Evolutionary conservation across 2,329 filamentous ascomycete species (phyloP).

Genomic region (Penicillium paneum): DNA sequence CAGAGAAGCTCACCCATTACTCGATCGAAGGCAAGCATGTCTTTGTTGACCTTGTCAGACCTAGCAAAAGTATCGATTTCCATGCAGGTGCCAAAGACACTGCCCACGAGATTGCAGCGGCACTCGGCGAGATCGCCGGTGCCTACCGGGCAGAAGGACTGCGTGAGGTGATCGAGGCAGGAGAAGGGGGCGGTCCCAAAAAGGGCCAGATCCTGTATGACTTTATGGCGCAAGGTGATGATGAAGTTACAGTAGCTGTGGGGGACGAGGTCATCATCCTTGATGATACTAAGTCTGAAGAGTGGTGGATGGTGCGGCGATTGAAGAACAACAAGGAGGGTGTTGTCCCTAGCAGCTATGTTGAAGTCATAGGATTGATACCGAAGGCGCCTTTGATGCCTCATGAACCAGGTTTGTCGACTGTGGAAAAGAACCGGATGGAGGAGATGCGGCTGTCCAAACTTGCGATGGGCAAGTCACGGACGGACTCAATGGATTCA

Average conservation of each 20-base stretch:
- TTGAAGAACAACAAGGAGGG: slow-evolving; percentile 91
- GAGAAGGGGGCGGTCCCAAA: slow-evolving; percentile 67
- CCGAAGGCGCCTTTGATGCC: slow-evolving; percentile 52
- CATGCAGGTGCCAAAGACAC: slow-evolving; percentile 97
- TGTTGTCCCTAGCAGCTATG: slow-evolving; percentile 93
- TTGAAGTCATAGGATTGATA: slow-evolving; percentile 75
- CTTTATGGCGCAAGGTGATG: slow-evolving; percentile 93
- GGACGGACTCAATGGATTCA: slow-evolving; percentile 53
- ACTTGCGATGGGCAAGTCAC: slow-evolving; percentile 66
- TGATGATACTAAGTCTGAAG: slow-evolving; percentile 87
- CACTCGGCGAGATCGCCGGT: slow-evolving; percentile 84
- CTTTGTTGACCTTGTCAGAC: slow-evolving; percentile 86
- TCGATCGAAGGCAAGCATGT: slow-evolving; percentile 98
- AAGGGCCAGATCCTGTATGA: slow-evolving; percentile 88
- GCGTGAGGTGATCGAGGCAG: slow-evolving; percentile 80
- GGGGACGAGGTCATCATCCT: slow-evolving; percentile 89
- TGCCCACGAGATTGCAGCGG: slow-evolving; percentile 84
- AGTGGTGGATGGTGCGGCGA: slow-evolving; percentile 96
- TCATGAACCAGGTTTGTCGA: slow-evolving; percentile 60
- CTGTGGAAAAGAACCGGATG: slow-evolving; percentile 70
- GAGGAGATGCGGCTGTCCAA: slow-evolving; percentile 84
- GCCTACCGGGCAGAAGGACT: slow-evolving; percentile 76
- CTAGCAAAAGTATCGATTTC: slow-evolving; percentile 93
- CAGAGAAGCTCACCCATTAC: slow-evolving; percentile 94
- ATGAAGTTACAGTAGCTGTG: slow-evolving; percentile 87